Evolutionary conservation across 257 asterid species (phyloP).

Genomic region (Solanum chilense): DNA sequence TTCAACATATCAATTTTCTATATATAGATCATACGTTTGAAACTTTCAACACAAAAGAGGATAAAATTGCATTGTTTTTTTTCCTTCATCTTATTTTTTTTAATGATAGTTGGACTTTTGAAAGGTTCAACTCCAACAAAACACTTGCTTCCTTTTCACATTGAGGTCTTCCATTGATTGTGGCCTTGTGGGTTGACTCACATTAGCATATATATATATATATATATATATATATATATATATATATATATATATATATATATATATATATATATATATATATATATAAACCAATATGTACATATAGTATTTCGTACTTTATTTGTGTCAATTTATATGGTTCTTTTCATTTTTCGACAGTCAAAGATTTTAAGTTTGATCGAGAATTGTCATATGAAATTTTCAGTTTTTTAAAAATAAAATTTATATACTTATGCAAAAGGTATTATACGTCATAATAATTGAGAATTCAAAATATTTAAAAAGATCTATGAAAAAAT

Average conservation of each 20-base stretch:
- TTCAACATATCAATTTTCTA: neutral
- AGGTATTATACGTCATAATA: too few species aligned
- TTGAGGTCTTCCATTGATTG: neutral
- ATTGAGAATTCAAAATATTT: too few species aligned
- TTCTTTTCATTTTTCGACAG: too few species aligned
- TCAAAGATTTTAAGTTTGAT: too few species aligned
- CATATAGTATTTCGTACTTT: neutral
- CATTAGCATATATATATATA: too few species aligned
- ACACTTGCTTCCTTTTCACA: neutral
- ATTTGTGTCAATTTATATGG: too few species aligned
- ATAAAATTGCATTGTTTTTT: neutral
- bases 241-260: too few species aligned
- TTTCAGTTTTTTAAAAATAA: too few species aligned
- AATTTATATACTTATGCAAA: too few species aligned
- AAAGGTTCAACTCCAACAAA: neutral
- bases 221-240: neutral
- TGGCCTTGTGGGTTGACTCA: neutral
- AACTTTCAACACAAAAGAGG: neutral
- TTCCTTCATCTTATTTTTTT: neutral
- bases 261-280: neutral
- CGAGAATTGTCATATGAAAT: fast-evolving
- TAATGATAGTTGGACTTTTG: neutral
- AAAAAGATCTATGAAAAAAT: too few species aligned
- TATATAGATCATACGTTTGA: neutral
- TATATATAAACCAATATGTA: neutral